Evolutionary conservation across 1,284 basidiomycete species (phyloP).

Genomic region (Fomitopsis palustris): DNA sequence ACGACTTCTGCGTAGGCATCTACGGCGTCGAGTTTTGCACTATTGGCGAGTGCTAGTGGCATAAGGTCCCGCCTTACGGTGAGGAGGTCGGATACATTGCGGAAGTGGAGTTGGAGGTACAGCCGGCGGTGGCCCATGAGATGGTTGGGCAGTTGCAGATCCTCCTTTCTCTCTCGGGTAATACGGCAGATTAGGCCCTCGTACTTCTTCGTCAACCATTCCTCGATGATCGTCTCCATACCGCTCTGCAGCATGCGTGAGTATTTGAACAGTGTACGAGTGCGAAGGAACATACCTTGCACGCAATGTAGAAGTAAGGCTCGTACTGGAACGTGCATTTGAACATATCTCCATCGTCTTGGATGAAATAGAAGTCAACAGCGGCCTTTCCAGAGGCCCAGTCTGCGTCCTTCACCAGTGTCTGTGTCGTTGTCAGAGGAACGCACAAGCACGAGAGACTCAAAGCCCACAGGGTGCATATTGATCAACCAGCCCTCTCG

Average conservation of each 20-base stretch:
- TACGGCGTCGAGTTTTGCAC: constrained; percentile 92
- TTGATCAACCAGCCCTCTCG: constrained; percentile 95
- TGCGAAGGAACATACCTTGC: constrained; percentile 59
- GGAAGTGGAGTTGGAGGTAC: constrained; percentile 88
- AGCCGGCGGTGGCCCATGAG: constrained; percentile 88
- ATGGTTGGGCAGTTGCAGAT: constrained; percentile 95
- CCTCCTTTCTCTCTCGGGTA: constrained; percentile 85
- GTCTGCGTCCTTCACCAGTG: constrained; percentile 81
- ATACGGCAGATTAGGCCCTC: constrained; percentile 84
- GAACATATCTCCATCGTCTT: constrained; percentile 96
- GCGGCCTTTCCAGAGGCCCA: constrained; percentile 81
- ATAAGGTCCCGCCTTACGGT: constrained; percentile 85
- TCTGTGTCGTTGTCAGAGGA: constrained; percentile 40
- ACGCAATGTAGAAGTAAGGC: constrained; percentile 93
- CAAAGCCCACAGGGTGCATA: constrained; percentile 88
- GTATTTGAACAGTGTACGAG: not conserved
- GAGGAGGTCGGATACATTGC: constrained; percentile 91
- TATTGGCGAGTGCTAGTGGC: constrained; percentile 87
- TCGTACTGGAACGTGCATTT: constrained; percentile 92
- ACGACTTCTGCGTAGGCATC: constrained; percentile 99
- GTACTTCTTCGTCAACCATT: constrained; percentile 94
- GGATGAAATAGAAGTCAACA: constrained; percentile 97
- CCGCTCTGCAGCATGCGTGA: constrained; percentile 54
- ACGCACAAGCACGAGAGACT: not conserved
- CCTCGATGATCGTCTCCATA: constrained; percentile 89